phyloP scores from a whole-genome alignment of 768 basidiomycete genomes.

The Clathrus columnatus region DNA sequence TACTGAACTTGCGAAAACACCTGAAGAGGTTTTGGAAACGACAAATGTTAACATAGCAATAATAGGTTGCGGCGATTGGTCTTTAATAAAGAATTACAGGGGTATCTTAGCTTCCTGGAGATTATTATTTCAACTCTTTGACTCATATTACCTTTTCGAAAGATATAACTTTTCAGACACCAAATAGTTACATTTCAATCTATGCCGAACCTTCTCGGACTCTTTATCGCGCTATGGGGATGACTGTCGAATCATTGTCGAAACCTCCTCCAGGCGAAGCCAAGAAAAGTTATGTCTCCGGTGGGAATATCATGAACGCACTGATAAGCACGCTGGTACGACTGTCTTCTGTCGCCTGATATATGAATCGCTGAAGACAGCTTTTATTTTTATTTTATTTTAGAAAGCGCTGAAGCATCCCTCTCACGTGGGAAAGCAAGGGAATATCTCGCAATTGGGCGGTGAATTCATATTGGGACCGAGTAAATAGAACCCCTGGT shows the following conservation, averaged over 20 bases:
- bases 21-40: slow-evolving; percentile 30
- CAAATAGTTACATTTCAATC: slow-evolving; percentile 36
- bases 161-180: slow-evolving; percentile 26
- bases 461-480: slow-evolving; percentile 58
- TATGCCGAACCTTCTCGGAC: slow-evolving; percentile 58
- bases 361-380: slow-evolving; percentile 8
- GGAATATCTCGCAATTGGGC: slow-evolving; percentile 52
- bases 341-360: background rate
- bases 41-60: slow-evolving; percentile 37
- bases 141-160: background rate
- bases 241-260: slow-evolving; percentile 41
- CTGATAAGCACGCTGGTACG: slow-evolving; percentile 39
- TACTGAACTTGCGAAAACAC: slow-evolving; percentile 34
- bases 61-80: slow-evolving; percentile 54
- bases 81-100: slow-evolving; percentile 39
- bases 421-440: slow-evolving; percentile 47
- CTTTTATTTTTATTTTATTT: slow-evolving; percentile 8
- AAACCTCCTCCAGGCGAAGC: slow-evolving; percentile 36
- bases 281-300: slow-evolving; percentile 38
- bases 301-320: slow-evolving; percentile 23
- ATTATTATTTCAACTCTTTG: background rate
- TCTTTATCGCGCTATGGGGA: slow-evolving; percentile 52
- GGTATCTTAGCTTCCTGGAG: slow-evolving; percentile 24
- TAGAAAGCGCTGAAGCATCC: slow-evolving; percentile 36
- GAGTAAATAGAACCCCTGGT: slow-evolving; percentile 27